Evolutionary conservation across 2,329 filamentous ascomycete species (phyloP).

Genomic region (Curvularia eragrostidis): DNA sequence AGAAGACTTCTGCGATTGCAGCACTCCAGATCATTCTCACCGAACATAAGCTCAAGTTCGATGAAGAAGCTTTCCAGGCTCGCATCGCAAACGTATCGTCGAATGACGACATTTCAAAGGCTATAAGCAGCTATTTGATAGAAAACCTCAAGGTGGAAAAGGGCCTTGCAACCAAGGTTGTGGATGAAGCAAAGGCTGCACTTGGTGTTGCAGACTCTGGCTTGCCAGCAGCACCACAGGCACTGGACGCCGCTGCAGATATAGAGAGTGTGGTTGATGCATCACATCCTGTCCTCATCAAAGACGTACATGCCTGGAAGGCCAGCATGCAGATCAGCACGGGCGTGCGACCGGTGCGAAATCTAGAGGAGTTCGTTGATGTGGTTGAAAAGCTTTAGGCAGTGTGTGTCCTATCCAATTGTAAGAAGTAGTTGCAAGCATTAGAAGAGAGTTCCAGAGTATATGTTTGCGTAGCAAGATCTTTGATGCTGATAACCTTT

Average conservation of each 20-base stretch:
- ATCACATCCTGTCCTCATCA: slow-evolving; percentile 66
- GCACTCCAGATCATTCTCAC: slow-evolving; percentile 55
- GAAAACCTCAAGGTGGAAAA: slow-evolving; percentile 56
- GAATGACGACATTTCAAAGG: slow-evolving; percentile 57
- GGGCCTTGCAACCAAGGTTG: slow-evolving; percentile 57
- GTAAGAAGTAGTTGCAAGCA: neutral
- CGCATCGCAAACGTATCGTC: slow-evolving; percentile 57
- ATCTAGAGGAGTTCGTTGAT: slow-evolving; percentile 86
- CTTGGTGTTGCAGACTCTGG: slow-evolving; percentile 49
- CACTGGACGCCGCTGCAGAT: slow-evolving; percentile 37
- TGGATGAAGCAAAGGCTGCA: slow-evolving; percentile 59
- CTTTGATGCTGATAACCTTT: too few species aligned
- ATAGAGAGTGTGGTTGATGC: slow-evolving; percentile 34
- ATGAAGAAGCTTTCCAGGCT: slow-evolving; percentile 52
- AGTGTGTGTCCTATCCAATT: too few species aligned
- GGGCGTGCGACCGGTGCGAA: slow-evolving; percentile 74
- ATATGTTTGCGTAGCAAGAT: neutral
- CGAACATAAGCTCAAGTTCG: slow-evolving; percentile 55
- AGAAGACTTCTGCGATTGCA: slow-evolving; percentile 48
- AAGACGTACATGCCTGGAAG: slow-evolving; percentile 82
- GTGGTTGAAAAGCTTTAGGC: slow-evolving; percentile 39
- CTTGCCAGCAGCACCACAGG: slow-evolving; percentile 52
- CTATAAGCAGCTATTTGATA: slow-evolving; percentile 58
- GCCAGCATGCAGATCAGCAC: slow-evolving; percentile 73
- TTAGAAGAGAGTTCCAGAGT: neutral